Conservation (phyloP, 164 flowering plant species). For the Amborella trichopoda region DNA sequence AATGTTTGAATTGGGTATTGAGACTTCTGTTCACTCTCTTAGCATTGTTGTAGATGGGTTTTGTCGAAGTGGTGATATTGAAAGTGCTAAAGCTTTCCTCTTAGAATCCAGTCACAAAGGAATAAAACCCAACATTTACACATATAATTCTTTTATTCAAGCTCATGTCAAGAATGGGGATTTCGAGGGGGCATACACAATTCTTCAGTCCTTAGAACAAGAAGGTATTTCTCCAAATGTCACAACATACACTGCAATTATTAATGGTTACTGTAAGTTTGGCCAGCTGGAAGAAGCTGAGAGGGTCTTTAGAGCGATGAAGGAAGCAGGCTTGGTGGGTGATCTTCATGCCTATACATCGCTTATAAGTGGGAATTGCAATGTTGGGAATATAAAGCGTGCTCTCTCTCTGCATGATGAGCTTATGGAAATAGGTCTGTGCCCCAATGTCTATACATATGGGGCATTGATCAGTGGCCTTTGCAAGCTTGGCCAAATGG, state of each 20-base stretch:
- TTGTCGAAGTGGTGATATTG: conserved; percentile 35
- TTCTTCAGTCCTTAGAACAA: conserved; percentile 25
- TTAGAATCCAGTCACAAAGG: conserved; percentile 30
- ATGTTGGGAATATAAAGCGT: conserved; percentile 23
- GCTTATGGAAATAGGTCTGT: conserved; percentile 27
- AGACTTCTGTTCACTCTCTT: conserved; percentile 44
- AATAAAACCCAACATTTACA: conserved; percentile 29
- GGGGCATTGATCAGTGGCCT: conserved; percentile 39
- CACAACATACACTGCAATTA: conserved; percentile 38
- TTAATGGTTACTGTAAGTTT: conserved; percentile 26
- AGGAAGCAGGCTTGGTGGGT: conserved; percentile 22
- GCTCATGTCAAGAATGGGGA: conserved; percentile 32
- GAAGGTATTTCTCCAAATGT: conserved; percentile 22
- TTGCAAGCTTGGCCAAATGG: conserved; percentile 46
- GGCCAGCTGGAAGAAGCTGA: conserved; percentile 41
- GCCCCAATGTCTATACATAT: conserved; percentile 39
- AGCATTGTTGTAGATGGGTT: conserved; percentile 36
- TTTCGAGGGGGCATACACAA: conserved; percentile 18
- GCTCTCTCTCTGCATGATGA: conserved; percentile 39
- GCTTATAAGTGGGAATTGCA: conserved; percentile 30
- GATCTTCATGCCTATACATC: conserved; percentile 38
- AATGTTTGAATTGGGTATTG: conserved; percentile 37
- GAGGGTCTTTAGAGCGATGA: conserved; percentile 37
- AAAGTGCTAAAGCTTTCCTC: conserved; percentile 29
- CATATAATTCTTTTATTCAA: conserved; percentile 38